Percentiles rank a stretch among this genome's conserved stretches.
These are phyloP conservation scores for Dothistroma septosporum DNA, from an alignment of 2,329 filamentous ascomycete species.

Conservation along the genomic window DNA sequence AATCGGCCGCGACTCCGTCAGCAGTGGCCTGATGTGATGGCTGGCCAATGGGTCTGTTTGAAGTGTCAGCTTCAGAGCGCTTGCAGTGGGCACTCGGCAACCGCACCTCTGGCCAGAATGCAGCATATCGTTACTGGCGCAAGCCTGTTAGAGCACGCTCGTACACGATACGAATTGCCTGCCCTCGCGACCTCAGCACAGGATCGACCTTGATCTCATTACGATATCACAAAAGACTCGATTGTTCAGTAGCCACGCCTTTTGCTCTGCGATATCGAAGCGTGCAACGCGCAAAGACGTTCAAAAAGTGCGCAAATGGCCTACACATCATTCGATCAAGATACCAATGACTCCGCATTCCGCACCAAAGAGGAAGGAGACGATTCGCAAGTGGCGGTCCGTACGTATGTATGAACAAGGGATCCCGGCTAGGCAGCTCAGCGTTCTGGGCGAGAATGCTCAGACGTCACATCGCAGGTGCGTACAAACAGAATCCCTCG, in stretches of 20 bases:
- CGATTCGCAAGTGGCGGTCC: not conserved
- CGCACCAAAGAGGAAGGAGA: constrained; percentile 1
- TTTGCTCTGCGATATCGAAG: not conserved
- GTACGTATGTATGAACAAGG: not conserved
- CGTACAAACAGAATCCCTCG: not conserved
- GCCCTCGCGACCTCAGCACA: not conserved
- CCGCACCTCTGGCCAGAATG: too few relatives aligned
- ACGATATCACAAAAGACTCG: not conserved
- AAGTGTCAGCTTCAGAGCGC: too few relatives aligned
- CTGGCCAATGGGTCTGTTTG: too few relatives aligned
- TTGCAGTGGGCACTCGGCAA: too few relatives aligned
- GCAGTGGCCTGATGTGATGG: too few relatives aligned
- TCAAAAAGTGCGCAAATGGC: not conserved
- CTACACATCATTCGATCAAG: not conserved
- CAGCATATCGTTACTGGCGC: too few relatives aligned
- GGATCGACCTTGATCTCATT: not conserved
- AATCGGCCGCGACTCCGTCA: too few relatives aligned
- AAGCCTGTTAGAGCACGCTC: too few relatives aligned
- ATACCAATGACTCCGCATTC: not conserved
- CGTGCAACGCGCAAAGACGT: not conserved
- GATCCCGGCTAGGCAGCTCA: not conserved
- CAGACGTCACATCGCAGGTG: not conserved
- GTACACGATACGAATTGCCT: not conserved
- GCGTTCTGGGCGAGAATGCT: not conserved
- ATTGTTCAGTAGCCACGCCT: not conserved